Evolutionary conservation across 2,329 filamentous ascomycete species (phyloP).

Genomic region (Hymenoscyphus linearis): DNA sequence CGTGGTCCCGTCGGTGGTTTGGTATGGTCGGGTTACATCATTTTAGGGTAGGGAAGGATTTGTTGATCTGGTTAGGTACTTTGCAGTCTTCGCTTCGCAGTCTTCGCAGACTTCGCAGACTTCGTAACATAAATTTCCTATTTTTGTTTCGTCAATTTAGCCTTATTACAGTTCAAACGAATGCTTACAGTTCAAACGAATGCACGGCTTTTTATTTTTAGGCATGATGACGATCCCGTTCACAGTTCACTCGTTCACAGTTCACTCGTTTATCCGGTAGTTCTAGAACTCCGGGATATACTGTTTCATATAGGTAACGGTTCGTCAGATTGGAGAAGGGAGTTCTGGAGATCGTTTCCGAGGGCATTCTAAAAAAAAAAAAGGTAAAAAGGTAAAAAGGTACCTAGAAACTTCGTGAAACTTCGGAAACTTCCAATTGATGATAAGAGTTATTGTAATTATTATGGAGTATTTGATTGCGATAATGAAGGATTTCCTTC

Average conservation of each 20-base stretch:
- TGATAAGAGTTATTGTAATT: not conserved
- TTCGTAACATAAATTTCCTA: not conserved
- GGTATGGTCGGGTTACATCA: too few relatives aligned
- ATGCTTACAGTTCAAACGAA: not conserved
- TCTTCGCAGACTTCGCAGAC: not conserved
- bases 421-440: too few relatives aligned
- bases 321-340: not conserved
- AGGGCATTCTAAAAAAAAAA: not conserved
- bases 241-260: not conserved
- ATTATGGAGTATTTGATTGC: too few relatives aligned
- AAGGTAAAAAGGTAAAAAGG: too few relatives aligned
- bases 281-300: too few relatives aligned
- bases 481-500: not conserved
- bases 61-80: too few relatives aligned
- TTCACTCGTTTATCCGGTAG: not conserved
- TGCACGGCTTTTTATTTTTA: not conserved
- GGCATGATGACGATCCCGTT: not conserved
- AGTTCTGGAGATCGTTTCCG: not conserved
- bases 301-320: too few relatives aligned
- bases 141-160: not conserved
- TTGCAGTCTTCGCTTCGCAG: not conserved
- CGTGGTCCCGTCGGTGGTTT: too few relatives aligned
- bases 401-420: too few relatives aligned
- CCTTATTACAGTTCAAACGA: not conserved
- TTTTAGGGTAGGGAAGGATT: too few relatives aligned